Percentiles rank a stretch among this genome's conserved stretches.
Evolutionary conservation across 495 filamentous ascomycete species (phyloP).

Genomic region (Terfezia boudieri): DNA sequence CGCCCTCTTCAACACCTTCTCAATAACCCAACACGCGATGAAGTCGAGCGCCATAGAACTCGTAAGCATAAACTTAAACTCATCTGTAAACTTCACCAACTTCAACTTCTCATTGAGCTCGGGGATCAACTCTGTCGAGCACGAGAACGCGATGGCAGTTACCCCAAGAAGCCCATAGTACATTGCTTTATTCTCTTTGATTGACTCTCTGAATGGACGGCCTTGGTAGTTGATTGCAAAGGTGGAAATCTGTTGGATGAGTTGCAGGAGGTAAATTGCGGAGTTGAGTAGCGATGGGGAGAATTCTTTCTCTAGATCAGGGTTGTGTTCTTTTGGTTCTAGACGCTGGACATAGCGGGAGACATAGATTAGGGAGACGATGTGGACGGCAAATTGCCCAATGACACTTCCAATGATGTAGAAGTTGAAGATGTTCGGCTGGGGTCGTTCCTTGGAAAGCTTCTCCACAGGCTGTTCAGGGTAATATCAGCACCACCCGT

Average conservation of each 20-base stretch:
- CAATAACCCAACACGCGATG: constrained; percentile 66
- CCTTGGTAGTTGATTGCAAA: constrained; percentile 99
- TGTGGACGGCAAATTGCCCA: constrained; percentile 92
- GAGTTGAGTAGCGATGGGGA: constrained; percentile 83
- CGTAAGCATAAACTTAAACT: constrained; percentile 80
- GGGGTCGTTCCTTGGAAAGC: constrained; percentile 87
- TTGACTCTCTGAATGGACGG: constrained; percentile 85
- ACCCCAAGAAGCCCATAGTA: constrained; percentile 87
- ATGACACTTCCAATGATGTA: constrained; percentile 98
- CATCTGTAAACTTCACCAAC: constrained; percentile 72
- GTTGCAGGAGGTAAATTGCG: constrained; percentile 89
- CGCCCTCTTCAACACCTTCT: constrained; percentile 60
- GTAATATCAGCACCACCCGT: not conserved
- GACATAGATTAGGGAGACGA: constrained; percentile 82
- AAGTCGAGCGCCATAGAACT: constrained; percentile 75
- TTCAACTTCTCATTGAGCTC: constrained; percentile 86
- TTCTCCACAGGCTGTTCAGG: constrained; percentile 55
- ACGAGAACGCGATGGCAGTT: constrained; percentile 75
- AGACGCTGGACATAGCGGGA: constrained; percentile 64
- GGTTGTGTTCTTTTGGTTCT: constrained; percentile 50
- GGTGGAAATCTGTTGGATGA: constrained; percentile 98
- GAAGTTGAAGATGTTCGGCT: constrained; percentile 96
- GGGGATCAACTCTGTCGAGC: constrained; percentile 87
- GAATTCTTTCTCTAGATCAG: constrained; percentile 93
- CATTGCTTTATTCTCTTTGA: constrained; percentile 92